Evolutionary conservation across 2,329 filamentous ascomycete genomes (phyloP), one percentile per base, ranked within the genome.

Genomic region (Helotiales sp.): DNA sequence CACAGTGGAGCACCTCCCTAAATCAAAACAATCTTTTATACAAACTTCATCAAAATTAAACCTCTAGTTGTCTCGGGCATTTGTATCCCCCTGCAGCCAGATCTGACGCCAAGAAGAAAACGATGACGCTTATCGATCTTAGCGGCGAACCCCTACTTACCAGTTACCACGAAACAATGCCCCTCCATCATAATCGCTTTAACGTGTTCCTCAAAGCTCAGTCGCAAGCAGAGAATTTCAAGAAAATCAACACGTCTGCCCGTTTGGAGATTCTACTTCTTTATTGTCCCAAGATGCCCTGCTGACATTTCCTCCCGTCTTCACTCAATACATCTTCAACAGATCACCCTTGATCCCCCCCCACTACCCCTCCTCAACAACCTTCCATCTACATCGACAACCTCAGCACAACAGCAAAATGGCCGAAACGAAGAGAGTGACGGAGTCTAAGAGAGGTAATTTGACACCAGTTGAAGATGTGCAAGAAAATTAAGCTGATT

Each of bases 371-470:
- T 52, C 30, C 3, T 22, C 17, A 15, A n/a, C 43, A 37, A 17
- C 43, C 10, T 10, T 13, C 17, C 1, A 37, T 34, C 5, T 15
- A 17, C 1, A 45, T 20, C 24, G 30, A 26, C 22, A 30, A 4
- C 8, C 15, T 30, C 22, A 28, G 8, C 11, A 55, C 28, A 8
- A 59, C 8, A 34, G 3, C 13, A 59, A 20, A 24, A 75, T 75
- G 72, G 68, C 64, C 10, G 70, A 69, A 20, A 43, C 62, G 13
- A 66, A 71, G 54, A 70, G 74, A 69, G 72, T 73, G 2, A 75
- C 74, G 1, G 72, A 76, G 55, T 75, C 75, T 10, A 75, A 66
- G 65, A 75, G 69, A 69, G 75, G 75, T 74, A 72, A 26, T 30
- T 68, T 28, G 6, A 13, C 37, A 60, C 24, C 15, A 11, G n/a